Conservation (phyloP, 228 moss, liverwort and hornwort genomes). For the Sphagnum fallax region DNA sequence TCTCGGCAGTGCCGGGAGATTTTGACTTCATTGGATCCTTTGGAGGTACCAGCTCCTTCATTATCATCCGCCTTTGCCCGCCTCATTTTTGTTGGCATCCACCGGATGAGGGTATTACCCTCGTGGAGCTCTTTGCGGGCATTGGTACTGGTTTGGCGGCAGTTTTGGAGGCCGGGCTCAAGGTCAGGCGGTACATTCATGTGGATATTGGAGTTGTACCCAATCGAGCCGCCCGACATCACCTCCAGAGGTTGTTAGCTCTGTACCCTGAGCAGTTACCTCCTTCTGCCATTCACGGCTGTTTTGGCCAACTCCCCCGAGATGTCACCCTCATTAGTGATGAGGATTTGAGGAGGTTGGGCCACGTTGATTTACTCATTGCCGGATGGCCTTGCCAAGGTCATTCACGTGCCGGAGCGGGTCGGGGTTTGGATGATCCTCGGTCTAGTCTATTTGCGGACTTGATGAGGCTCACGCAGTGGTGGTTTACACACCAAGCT, state of each 20-base stretch:
- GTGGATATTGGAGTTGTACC: conserved; percentile 4
- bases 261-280: conserved; percentile 1
- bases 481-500: conserved; percentile 2
- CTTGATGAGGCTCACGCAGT: background rate
- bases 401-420: background rate
- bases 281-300: background rate
- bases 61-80: no score
- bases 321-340: background rate
- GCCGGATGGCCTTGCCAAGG: conserved; percentile 7
- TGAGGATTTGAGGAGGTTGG: background rate
- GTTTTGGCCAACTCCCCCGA: background rate
- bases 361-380: conserved; percentile 2
- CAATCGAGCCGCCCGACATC: background rate
- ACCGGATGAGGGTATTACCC: background rate
- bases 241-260: background rate
- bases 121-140: conserved; percentile 4
- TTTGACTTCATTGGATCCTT: background rate
- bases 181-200: conserved; percentile 6
- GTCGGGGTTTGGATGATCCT: conserved; percentile 1
- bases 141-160: conserved; percentile 9
- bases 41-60: background rate
- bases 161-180: conserved; percentile 8
- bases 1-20: background rate
- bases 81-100: background rate
- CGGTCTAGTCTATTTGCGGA: conserved; percentile 1